Evolutionary conservation across 2,329 filamentous ascomycete species (phyloP).

Genomic region (Lecanicillium sp.): DNA sequence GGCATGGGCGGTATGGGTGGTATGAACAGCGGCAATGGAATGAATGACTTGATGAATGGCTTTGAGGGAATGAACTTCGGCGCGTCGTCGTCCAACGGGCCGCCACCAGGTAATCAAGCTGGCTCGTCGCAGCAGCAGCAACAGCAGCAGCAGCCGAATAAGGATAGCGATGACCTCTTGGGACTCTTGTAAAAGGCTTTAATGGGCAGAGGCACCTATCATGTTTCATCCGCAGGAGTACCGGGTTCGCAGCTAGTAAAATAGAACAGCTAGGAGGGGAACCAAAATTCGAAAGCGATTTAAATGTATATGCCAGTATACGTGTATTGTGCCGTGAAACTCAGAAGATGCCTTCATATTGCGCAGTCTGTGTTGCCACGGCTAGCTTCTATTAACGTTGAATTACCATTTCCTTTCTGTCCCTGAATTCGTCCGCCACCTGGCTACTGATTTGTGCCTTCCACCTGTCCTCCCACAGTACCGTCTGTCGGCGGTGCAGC

Average conservation of each 20-base stretch:
- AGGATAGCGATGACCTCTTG: slow-evolving; percentile 54
- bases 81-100: slow-evolving; percentile 47
- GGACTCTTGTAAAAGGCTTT: slow-evolving; percentile 28
- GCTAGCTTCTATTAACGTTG: no score
- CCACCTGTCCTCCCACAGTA: slow-evolving; percentile 34
- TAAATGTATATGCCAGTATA: no score
- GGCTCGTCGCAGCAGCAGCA: slow-evolving; percentile 10
- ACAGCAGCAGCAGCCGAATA: slow-evolving; percentile 37
- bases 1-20: slow-evolving; percentile 12
- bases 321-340: background rate
- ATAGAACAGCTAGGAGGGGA: background rate
- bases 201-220: slow-evolving; percentile 7
- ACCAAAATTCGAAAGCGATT: no score
- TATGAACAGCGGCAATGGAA: slow-evolving; percentile 40
- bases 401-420: background rate
- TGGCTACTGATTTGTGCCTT: slow-evolving; percentile 18
- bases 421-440: no score
- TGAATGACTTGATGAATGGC: slow-evolving; percentile 86
- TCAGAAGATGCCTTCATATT: no score
- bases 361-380: no score
- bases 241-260: no score
- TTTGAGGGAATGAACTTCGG: slow-evolving; percentile 76
- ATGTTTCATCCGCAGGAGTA: background rate
- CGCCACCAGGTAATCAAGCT: slow-evolving; percentile 36
- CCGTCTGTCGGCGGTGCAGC: slow-evolving; percentile 34